Evolutionary conservation across 78 protist genomes (phyloP).

Genomic region (Dictyostelium citrinum): DNA sequence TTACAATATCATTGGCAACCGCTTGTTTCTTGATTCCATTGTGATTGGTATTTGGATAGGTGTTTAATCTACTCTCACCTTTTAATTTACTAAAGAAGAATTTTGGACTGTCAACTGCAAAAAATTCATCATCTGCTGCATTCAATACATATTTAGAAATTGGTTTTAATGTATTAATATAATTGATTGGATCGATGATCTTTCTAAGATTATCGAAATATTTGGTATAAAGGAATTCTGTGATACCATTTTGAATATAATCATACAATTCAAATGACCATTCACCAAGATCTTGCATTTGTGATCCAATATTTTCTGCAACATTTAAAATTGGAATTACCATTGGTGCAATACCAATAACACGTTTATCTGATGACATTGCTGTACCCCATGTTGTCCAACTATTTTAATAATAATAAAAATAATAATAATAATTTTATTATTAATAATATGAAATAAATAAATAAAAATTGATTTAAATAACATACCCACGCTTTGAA

Average conservation of each 20-base stretch:
- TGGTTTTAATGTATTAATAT: not conserved
- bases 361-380: constrained; percentile 54
- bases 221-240: not conserved
- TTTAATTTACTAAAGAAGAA: constrained; percentile 15
- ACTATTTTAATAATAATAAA: not conserved
- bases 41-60: constrained; percentile 17
- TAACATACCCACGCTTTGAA: constrained; percentile 24
- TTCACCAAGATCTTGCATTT: constrained; percentile 28
- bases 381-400: constrained; percentile 77
- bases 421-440: not conserved
- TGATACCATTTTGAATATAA: constrained; percentile 13
- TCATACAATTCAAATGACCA: constrained; percentile 31
- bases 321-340: constrained; percentile 52
- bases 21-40: not conserved
- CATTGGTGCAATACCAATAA: constrained; percentile 68
- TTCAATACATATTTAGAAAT: constrained; percentile 39
- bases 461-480: not conserved
- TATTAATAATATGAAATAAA: not conserved
- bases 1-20: not conserved
- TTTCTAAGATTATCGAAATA: constrained; percentile 6
- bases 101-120: constrained; percentile 34
- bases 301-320: constrained; percentile 8
- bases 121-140: constrained; percentile 42
- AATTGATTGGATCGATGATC: constrained; percentile 43
- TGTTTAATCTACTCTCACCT: constrained; percentile 1